Evolutionary conservation across 148 eudicot genomes (phyloP).

Genomic region (Rhododendron griersonianum): DNA sequence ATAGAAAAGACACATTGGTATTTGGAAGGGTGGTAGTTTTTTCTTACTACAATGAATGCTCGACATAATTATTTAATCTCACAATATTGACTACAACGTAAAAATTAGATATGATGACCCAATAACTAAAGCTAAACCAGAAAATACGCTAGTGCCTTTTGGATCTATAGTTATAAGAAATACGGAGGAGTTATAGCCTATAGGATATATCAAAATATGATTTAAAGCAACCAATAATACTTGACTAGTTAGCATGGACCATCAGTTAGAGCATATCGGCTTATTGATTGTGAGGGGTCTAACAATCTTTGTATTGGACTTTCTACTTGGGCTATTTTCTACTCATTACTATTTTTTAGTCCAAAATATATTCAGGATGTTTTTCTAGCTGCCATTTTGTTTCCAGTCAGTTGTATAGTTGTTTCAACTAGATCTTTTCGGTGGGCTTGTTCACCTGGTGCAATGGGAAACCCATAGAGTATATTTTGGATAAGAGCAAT

Average conservation of each 20-base stretch:
- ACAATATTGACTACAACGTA: not conserved
- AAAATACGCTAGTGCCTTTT: not conserved
- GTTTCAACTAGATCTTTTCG: not conserved
- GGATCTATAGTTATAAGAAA: not conserved
- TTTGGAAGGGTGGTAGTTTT: not conserved
- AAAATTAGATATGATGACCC: not conserved
- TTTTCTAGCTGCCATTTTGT: not conserved
- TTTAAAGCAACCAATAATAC: not conserved
- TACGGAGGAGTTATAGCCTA: not conserved
- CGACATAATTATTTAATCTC: not conserved
- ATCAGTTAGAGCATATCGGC: not conserved
- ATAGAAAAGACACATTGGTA: not conserved
- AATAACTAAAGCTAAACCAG: not conserved
- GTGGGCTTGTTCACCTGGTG: not conserved
- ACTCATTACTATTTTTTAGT: not conserved
- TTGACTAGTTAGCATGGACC: not conserved
- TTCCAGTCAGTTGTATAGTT: not conserved
- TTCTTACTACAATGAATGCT: not conserved
- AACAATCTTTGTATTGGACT: not conserved
- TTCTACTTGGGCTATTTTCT: not conserved
- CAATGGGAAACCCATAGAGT: not conserved
- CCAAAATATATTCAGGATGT: not conserved
- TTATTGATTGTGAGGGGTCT: not conserved
- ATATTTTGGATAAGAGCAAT: not conserved
- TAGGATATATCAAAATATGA: not conserved